Conservation (phyloP, 805 yeast genomes). For the Metschnikowia hibisci region DNA sequence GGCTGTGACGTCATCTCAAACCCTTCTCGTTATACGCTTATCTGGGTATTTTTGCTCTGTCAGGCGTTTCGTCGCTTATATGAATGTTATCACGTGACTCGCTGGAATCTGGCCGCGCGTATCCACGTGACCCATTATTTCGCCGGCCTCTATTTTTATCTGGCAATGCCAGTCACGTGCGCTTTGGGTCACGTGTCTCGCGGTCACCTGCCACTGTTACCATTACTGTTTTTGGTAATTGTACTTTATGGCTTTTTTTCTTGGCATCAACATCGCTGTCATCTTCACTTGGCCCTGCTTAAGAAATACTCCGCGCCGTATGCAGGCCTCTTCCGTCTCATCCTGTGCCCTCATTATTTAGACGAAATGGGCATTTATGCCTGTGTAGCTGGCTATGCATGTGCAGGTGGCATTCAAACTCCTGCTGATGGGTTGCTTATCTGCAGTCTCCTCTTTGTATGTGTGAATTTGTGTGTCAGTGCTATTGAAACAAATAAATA, state of each 20-base stretch:
- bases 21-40: slow-evolving; percentile 18
- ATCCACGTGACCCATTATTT: slow-evolving; percentile 67
- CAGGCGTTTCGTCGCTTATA: slow-evolving; percentile 55
- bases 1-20: slow-evolving; percentile 9
- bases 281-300: slow-evolving; percentile 44
- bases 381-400: slow-evolving; percentile 24
- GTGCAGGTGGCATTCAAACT: slow-evolving; percentile 13
- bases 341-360: slow-evolving; percentile 65
- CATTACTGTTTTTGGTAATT: neutral
- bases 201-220: neutral
- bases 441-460: slow-evolving; percentile 31
- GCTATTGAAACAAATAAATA: slow-evolving; percentile 49
- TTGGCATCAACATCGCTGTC: slow-evolving; percentile 52
- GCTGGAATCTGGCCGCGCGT: slow-evolving; percentile 43
- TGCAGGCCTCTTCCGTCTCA: slow-evolving; percentile 44
- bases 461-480: slow-evolving; percentile 50
- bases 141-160: slow-evolving; percentile 60
- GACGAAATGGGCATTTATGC: slow-evolving; percentile 60
- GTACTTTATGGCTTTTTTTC: slow-evolving; percentile 34
- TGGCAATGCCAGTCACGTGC: slow-evolving; percentile 40
- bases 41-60: slow-evolving; percentile 25
- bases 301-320: slow-evolving; percentile 57
- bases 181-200: slow-evolving; percentile 3
- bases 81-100: slow-evolving; percentile 52
- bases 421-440: slow-evolving; percentile 21